Conservation (phyloP, 1,284 basidiomycete genomes). For the Microbotryum silenes-acaulis region DNA sequence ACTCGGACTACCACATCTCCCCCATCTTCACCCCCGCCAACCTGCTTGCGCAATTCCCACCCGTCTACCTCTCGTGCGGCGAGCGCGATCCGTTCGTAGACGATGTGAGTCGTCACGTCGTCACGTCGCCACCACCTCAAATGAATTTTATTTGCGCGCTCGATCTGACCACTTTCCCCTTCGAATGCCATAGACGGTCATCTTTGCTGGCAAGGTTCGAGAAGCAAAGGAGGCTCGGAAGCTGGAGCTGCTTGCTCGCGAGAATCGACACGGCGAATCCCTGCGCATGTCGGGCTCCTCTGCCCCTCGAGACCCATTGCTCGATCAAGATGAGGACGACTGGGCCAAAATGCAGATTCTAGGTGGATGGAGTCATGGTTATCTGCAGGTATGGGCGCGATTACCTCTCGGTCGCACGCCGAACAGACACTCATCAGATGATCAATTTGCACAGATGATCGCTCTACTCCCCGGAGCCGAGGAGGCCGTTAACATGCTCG, state of each 20-base stretch:
- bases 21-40: conserved; percentile 79
- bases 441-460: conserved; percentile 66
- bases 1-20: conserved; percentile 88
- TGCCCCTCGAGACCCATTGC: conserved; percentile 43
- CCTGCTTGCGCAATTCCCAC: conserved; percentile 85
- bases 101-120: conserved; percentile 51
- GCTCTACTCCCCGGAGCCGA: conserved; percentile 70
- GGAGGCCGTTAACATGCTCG: conserved; percentile 74
- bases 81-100: conserved; percentile 97
- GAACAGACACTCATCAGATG: background rate
- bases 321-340: conserved; percentile 73
- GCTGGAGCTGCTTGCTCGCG: conserved; percentile 40
- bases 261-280: conserved; percentile 42
- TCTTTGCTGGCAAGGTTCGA: conserved; percentile 84
- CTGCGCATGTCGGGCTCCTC: conserved; percentile 44
- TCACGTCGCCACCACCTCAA: background rate
- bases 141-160: background rate
- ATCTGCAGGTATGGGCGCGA: conserved; percentile 60
- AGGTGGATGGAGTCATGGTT: conserved; percentile 39
- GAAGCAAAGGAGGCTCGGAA: conserved; percentile 81
- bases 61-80: conserved; percentile 56
- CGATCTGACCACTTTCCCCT: conserved; percentile 14
- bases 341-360: conserved; percentile 76
- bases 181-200: conserved; percentile 47
- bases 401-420: conserved; percentile 35